Base-by-base conservation (phyloP, 208 protist species). In the Jaenimonas drosophilae region DNA sequence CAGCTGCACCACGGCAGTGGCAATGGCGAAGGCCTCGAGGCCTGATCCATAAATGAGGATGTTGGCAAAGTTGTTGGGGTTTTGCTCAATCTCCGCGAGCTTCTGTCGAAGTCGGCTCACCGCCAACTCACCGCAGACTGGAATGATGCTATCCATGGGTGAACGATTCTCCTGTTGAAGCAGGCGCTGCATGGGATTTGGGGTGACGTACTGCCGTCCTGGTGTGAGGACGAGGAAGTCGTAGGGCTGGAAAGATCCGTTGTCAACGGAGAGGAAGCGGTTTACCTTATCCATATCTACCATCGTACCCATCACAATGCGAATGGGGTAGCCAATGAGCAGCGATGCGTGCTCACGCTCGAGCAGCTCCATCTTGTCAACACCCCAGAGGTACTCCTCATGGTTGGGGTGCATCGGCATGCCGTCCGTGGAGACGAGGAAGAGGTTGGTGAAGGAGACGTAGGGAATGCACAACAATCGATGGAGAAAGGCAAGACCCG, bases 211-310 rank as follows among this genome's bases (percentile, higher is more conserved):
- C 61, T 96, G 86, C 41, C 87, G 58, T 0, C 86, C 85, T n/a
- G 80, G 72, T 20, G 77, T 75, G 9, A 96, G 61, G 29, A 96
- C 52, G 9, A 96, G 64, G 61, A 90, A 82, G 54, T 96, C 89
- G 59, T 96, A 96, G 20, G 86, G 79, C 56, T 92, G 83, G 37
- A 82, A 88, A 28, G 68, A 60, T 27, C 76, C 73, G 51, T 92
- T 89, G 59, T 95, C 87, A 16, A 89, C 50, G 28, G 66, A 60
- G 16, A 96, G 61, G 41, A 75, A 92, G 33, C 74, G 78, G 51
- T 88, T 61, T 11, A 45, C 61, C 27, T 76, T 89, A 48, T 96
- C 86, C 3, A 96, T 57, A 64, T 96, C 89, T 6, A 92, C 54
- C 17, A 94, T 37, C n/a, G 64, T 76, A 20, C 83, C 83, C 16